Evolutionary conservation across 225 moss, liverwort and hornwort species (phyloP), one percentile per base, ranked within the genome.

Genomic region (Marchantia paleacea): DNA sequence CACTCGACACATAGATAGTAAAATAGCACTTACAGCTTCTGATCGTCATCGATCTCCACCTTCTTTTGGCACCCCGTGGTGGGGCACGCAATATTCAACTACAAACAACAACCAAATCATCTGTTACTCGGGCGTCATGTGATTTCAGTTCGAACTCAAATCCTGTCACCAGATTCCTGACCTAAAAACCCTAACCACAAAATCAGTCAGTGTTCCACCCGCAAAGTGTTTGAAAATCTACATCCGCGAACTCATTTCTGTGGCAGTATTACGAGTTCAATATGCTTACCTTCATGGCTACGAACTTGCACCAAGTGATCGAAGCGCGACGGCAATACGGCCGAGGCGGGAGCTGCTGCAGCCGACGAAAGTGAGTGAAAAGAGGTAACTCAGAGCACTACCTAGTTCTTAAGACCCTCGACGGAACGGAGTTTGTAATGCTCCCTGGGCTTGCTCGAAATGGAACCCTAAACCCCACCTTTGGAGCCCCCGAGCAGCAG

Each of bases 1-100:
- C 19, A 2, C 2, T 9, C 1, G 57, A 57, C 57, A 5, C 0
- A 54, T 0, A 28, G 48, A 26, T 31, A 50, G n/a, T 8, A 75
- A 22, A 55, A 2, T 53, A 0, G 16, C 12, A 73, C 83, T 83
- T 48, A 83, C 83, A 83, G 83, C 78, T 83, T 83, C 48, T 62
- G 83, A 63, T 83, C 83, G 72, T 83, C 83, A 78, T 83, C 83
- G 29, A 83, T 78, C 62, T 83, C 83, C 57, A 83, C 83, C 63
- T 83, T 83, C 78, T 83, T 83, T 58, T 83, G 83, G 78, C 83
- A 83, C 78, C 83, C 83, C 78, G 83, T 83, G 24, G 83, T 83
- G 70, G 83, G 83, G 72, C 78, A 78, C 20, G 83, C 83, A 47
- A 83, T 83, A 30, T 83, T 83, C 15, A 83, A 78, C 83, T 83